Conservation (phyloP, 2,329 filamentous ascomycete species). For the Neoarthrinium moseri region DNA sequence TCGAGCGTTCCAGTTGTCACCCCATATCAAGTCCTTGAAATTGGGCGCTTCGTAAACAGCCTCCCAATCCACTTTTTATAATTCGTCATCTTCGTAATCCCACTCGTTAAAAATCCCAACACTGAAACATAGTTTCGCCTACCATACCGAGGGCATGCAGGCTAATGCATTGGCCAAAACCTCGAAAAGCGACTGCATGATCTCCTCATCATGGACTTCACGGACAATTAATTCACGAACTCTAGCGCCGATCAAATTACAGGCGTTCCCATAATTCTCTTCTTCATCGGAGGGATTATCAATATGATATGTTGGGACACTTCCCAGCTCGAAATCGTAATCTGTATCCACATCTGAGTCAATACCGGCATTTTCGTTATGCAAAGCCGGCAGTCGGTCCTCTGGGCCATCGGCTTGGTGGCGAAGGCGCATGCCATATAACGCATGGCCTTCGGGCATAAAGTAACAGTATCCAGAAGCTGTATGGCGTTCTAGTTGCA, state of each 20-base stretch:
- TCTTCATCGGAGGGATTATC: neutral
- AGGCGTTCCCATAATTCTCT: neutral
- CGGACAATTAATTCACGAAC: too few relatives aligned
- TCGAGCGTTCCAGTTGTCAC: neutral
- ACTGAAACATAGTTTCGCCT: slow-evolving; percentile 1
- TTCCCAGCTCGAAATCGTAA: neutral
- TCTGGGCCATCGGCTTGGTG: slow-evolving; percentile 1
- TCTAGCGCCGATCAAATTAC: too few relatives aligned
- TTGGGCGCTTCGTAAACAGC: slow-evolving; percentile 3
- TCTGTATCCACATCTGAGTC: too few relatives aligned
- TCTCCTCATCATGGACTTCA: neutral
- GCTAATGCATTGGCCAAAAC: slow-evolving; percentile 5
- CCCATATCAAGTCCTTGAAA: neutral
- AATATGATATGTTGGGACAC: neutral
- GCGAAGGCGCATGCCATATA: slow-evolving; percentile 1
- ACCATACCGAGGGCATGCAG: slow-evolving; percentile 2
- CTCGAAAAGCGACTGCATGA: slow-evolving; percentile 4
- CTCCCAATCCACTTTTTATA: slow-evolving; percentile 2
- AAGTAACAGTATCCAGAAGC: slow-evolving; percentile 7
- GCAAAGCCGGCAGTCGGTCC: slow-evolving; percentile 1
- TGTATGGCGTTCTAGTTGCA: neutral
- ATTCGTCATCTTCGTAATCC: neutral
- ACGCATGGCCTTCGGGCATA: neutral
- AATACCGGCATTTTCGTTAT: neutral
- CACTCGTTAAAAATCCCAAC: neutral